Evolutionary conservation across 2,329 filamentous ascomycete species (phyloP).

Genomic region (Arthrobotrys iridis): DNA sequence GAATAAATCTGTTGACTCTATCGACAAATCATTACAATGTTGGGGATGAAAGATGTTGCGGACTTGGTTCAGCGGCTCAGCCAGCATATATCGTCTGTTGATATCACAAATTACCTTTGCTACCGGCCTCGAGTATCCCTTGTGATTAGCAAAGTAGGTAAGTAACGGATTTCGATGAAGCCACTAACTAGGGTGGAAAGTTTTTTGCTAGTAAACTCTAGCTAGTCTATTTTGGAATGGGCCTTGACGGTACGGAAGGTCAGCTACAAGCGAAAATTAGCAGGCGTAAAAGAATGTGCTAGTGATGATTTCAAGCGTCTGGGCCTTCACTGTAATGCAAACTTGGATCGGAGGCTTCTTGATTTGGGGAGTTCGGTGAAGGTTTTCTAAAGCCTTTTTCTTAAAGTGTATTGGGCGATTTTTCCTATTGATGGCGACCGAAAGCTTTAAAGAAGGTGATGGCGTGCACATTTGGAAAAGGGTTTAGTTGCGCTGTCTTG

Average conservation of each 20-base stretch:
- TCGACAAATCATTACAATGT: too few relatives aligned
- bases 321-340: background rate
- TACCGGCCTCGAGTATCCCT: too few relatives aligned
- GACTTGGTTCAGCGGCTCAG: too few relatives aligned
- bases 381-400: background rate
- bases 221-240: background rate
- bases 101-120: too few relatives aligned
- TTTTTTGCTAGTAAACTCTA: constrained; percentile 1
- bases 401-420: background rate
- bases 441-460: too few relatives aligned
- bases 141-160: background rate
- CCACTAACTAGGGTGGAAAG: background rate
- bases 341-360: background rate
- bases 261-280: constrained; percentile 25
- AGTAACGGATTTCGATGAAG: background rate
- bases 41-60: too few relatives aligned
- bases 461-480: too few relatives aligned
- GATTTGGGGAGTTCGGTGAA: background rate
- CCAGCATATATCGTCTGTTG: too few relatives aligned
- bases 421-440: too few relatives aligned
- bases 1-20: too few relatives aligned
- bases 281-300: constrained; percentile 3
- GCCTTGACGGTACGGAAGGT: constrained; percentile 13
- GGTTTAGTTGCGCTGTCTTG: too few relatives aligned
- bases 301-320: background rate